Percentiles rank a stretch among this genome's conserved stretches.
phyloP scores from a whole-genome alignment of 495 filamentous ascomycete genomes.

The Talaromyces thailandensis region DNA sequence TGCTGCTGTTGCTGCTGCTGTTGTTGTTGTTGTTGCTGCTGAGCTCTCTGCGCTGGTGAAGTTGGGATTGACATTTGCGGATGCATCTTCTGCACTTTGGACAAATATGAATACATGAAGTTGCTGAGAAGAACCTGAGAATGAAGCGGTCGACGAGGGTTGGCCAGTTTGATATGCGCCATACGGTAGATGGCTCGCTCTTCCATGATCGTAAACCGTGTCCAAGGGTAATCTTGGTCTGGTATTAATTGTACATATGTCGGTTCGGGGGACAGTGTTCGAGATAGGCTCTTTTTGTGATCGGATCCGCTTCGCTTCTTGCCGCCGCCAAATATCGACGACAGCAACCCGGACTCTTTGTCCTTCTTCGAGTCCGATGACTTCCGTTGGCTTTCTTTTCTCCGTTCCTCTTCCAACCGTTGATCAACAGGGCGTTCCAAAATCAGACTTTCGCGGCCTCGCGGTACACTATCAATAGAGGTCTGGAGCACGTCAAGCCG shows the following conservation, averaged over 20 bases:
- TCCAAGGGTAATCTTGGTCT: constrained; percentile 93
- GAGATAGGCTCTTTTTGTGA: constrained; percentile 65
- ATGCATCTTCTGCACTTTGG: constrained; percentile 98
- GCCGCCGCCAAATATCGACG: constrained; percentile 81
- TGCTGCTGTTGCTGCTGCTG: constrained; percentile 47
- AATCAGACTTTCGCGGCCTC: constrained; percentile 74
- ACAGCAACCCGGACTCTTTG: constrained; percentile 72
- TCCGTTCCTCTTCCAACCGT: constrained; percentile 72
- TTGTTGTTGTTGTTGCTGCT: constrained; percentile 56
- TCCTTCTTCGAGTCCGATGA: constrained; percentile 77
- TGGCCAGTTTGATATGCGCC: constrained; percentile 98
- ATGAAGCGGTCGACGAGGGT: constrained; percentile 83
- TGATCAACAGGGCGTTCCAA: constrained; percentile 70
- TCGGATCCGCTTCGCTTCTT: constrained; percentile 63
- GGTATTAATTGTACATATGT: constrained; percentile 60
- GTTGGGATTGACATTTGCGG: constrained; percentile 75
- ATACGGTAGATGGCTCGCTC: constrained; percentile 97
- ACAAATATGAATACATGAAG: constrained; percentile 99
- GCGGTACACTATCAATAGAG: constrained; percentile 58
- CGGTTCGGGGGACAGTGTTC: constrained; percentile 74
- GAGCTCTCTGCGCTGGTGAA: constrained; percentile 45
- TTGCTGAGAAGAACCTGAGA: constrained; percentile 97
- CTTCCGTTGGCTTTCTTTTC: constrained; percentile 70
- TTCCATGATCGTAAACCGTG: constrained; percentile 88
- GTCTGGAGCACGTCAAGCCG: constrained; percentile 74